Base-by-base conservation (phyloP, 1,284 basidiomycete species). In the Mycena sp. region DNA sequence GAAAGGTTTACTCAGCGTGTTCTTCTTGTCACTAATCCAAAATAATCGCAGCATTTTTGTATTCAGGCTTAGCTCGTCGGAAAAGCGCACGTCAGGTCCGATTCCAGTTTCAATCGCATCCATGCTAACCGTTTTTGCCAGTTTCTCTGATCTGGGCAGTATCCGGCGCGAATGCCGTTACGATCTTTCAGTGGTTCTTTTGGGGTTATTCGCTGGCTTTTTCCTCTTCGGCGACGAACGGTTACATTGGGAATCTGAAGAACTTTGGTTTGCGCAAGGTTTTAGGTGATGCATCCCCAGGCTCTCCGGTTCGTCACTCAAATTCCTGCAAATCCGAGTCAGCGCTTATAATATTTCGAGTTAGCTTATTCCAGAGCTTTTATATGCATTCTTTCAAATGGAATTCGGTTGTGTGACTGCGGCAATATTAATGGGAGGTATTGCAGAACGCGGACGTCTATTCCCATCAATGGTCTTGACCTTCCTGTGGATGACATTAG, bases 351-450 rank as follows among this genome's bases (percentile, higher is more conserved):
- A n/a, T n/a, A n/a, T n/a, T 25, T 30, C 4, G 5, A 40, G 32
- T n/a, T 52, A 67, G 65, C 81, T 89, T 52, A 84, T 93, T 61
- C 91, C 90, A 4, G 86, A 87, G 64, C 77, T 93, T 58, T 80
- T 93, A 45, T 95, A 94, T 79, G 89, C 89, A 65, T 92, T 95
- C 76, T 96, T 94, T 80, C 93, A 96, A 76, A 92, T 93, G 88
- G 92, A 93, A 78, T 94, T 94, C 71, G 92, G 89, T 7, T 90
- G 90, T 60, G 91, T 94, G 25, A 92, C 92, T 9, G 87, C 87
- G 41, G 89, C 81, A 37, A 92, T 93, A 63, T 75, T 93, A 29
- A 84, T 94, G 83, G 90, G 90, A 52, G 89, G 85, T n/a, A 88
- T 96, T 16, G 95, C 95, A 3, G 96, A 98, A 76, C 16, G 45